phyloP scores from a whole-genome alignment of 306 rosid species.

The Castanopsis chinensis region DNA sequence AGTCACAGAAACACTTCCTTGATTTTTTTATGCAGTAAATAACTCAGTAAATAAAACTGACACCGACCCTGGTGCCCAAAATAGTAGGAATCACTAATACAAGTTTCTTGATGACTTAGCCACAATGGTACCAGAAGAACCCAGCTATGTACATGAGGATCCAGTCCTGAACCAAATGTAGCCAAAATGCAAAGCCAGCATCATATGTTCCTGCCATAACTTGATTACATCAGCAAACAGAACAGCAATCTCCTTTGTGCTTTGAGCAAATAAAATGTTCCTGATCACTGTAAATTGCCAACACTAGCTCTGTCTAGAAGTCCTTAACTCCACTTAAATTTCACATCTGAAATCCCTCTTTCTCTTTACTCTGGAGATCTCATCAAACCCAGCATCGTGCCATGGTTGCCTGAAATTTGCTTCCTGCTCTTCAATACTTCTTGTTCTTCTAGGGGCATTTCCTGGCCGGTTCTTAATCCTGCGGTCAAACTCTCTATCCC shows the following conservation, averaged over 20 bases:
- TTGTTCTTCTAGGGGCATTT: slow-evolving; percentile 63
- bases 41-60: slow-evolving; percentile 13
- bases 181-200: neutral
- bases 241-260: neutral
- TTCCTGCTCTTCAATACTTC: slow-evolving; percentile 74
- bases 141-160: slow-evolving; percentile 11
- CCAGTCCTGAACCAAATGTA: neutral
- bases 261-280: neutral
- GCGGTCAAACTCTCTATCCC: slow-evolving; percentile 71
- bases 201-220: neutral
- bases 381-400: slow-evolving; percentile 70
- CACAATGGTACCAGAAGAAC: slow-evolving; percentile 9
- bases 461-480: slow-evolving; percentile 61
- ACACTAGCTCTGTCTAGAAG: neutral
- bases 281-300: slow-evolving; percentile 5
- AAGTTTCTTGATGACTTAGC: neutral
- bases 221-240: slow-evolving; percentile 3
- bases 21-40: slow-evolving; percentile 4
- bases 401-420: slow-evolving; percentile 69
- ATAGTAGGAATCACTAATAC: neutral
- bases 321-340: slow-evolving; percentile 2
- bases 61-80: slow-evolving; percentile 4
- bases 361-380: slow-evolving; percentile 63
- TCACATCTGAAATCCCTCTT: slow-evolving; percentile 54
- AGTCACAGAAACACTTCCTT: slow-evolving; percentile 5